Conservation (phyloP, 768 basidiomycete genomes). For the Mycena floridula region DNA sequence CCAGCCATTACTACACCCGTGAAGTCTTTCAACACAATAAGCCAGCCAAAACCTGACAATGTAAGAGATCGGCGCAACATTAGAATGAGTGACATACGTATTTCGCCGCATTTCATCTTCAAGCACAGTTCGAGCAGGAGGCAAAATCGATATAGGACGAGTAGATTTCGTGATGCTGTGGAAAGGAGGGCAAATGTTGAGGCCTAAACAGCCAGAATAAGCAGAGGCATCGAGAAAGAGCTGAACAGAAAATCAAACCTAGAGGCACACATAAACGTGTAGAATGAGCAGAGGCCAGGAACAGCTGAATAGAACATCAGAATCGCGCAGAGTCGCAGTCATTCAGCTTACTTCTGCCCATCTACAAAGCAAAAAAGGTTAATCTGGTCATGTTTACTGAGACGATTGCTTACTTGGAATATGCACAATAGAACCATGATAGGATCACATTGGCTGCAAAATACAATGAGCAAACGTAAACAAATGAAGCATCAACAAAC, state of each 20-base stretch:
- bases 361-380: constrained; percentile 28
- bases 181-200: constrained; percentile 66
- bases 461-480: not conserved
- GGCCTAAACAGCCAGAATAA: constrained; percentile 28
- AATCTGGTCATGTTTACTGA: too few relatives aligned
- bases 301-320: constrained; percentile 1
- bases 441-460: constrained; percentile 53
- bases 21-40: constrained; percentile 44
- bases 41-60: not conserved
- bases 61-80: not conserved
- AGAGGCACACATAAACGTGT: constrained; percentile 3
- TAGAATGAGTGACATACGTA: constrained; percentile 41
- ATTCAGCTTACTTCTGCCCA: constrained; percentile 59
- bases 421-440: constrained; percentile 70
- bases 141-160: constrained; percentile 52
- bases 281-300: not conserved
- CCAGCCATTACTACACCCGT: constrained; percentile 67
- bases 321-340: not conserved
- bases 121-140: constrained; percentile 50
- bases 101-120: constrained; percentile 73
- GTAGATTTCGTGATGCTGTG: constrained; percentile 56
- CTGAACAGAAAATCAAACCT: not conserved
- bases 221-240: constrained; percentile 16
- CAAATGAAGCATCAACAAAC: constrained; percentile 1
- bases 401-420: constrained; percentile 55